A percentile compares a stretch with the other conserved stretches of the same genome.
These are phyloP conservation scores for Furcasterigmium furcatum DNA, from an alignment of 2,329 filamentous ascomycete species.

Conservation along the genomic window DNA sequence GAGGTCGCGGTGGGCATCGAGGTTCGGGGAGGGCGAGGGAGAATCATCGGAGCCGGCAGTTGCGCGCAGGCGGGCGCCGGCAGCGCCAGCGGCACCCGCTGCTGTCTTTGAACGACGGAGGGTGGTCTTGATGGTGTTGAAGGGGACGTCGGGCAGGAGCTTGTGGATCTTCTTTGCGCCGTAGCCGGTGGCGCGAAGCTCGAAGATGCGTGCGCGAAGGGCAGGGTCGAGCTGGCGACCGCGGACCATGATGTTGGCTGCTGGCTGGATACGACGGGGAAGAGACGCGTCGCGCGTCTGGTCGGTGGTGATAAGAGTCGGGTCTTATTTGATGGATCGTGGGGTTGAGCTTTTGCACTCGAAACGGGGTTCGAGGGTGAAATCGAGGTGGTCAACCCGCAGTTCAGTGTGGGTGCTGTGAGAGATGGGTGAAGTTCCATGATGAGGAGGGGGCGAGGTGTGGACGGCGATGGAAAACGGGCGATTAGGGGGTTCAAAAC, in stretches of 20 bases:
- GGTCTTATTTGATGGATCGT: neutral
- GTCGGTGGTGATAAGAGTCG: too few relatives aligned
- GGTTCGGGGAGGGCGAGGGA: constrained; percentile 1
- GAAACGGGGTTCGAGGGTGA: neutral
- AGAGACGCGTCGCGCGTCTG: too few relatives aligned
- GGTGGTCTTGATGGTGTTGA: constrained; percentile 6
- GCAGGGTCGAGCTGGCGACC: constrained; percentile 3
- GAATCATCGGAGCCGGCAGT: constrained; percentile 1
- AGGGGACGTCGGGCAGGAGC: constrained; percentile 3
- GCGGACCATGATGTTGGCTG: constrained; percentile 12
- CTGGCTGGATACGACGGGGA: constrained; percentile 9
- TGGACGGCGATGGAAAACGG: neutral
- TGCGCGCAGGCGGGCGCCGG: neutral
- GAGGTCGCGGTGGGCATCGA: neutral
- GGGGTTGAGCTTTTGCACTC: neutral
- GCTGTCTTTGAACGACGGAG: constrained; percentile 1
- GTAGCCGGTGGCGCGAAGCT: constrained; percentile 2
- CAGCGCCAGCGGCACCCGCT: neutral
- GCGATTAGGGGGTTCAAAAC: neutral
- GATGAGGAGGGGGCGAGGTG: neutral
- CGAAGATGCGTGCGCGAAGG: constrained; percentile 4
- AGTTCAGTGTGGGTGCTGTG: neutral
- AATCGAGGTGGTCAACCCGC: neutral
- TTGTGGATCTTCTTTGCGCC: constrained; percentile 5
- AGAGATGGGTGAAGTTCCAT: neutral